These are phyloP conservation scores for Hemisphaericaspora xylanilytica DNA, from an alignment of 1,139 yeast species.

Conservation along the genomic window DNA sequence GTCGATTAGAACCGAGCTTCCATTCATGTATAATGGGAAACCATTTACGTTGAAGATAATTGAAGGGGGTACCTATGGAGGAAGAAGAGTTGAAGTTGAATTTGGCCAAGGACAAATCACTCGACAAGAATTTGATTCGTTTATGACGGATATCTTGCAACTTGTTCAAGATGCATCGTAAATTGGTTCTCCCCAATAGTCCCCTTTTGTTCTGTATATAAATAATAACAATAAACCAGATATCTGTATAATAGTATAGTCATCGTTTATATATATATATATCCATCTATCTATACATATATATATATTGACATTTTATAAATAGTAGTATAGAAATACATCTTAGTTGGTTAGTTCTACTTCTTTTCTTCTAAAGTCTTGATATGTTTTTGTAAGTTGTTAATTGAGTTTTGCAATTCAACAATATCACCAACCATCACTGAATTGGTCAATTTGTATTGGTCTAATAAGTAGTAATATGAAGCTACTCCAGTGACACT, in stretches of 20 bases:
- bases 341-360: no score
- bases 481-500: constrained; percentile 72
- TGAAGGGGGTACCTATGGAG: constrained; percentile 59
- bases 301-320: no score
- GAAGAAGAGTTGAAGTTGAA: constrained; percentile 46
- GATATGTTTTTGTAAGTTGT: constrained; percentile 65
- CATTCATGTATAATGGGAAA: constrained; percentile 32
- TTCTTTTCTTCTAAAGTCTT: constrained; percentile 49
- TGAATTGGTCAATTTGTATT: constrained; percentile 69
- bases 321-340: no score
- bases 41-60: constrained; percentile 46
- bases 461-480: constrained; percentile 75
- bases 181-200: no score
- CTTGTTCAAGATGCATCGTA: constrained; percentile 19
- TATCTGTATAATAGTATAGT: neutral
- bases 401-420: constrained; percentile 64
- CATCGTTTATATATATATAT: no score
- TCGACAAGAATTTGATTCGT: constrained; percentile 24
- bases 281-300: no score
- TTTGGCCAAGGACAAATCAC: constrained; percentile 27
- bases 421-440: constrained; percentile 75
- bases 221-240: neutral
- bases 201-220: neutral
- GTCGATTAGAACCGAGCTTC: constrained; percentile 44
- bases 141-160: constrained; percentile 28